phyloP scores from a whole-genome alignment of 2,329 filamentous ascomycete species.

The Pestalotiopsis sp. region DNA sequence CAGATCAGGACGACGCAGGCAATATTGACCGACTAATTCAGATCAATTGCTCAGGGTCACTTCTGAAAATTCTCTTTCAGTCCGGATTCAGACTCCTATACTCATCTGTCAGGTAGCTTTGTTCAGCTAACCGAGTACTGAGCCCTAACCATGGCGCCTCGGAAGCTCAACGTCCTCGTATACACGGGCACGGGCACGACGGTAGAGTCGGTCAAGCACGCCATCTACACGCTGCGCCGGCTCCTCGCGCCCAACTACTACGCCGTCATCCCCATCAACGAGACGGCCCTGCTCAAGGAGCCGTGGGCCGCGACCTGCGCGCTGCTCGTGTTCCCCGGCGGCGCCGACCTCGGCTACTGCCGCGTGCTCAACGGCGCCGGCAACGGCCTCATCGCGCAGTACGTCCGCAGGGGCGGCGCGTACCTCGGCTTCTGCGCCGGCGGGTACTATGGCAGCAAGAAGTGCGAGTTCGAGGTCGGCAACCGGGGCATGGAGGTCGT shows the following conservation, averaged over 20 bases:
- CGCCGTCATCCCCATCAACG: constrained; percentile 84
- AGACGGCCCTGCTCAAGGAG: constrained; percentile 81
- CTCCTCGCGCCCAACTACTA: constrained; percentile 93
- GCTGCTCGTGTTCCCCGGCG: constrained; percentile 88
- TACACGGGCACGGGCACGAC: constrained; percentile 93
- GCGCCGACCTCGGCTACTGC: constrained; percentile 92
- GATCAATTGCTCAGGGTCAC: neutral
- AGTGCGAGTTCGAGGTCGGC: constrained; percentile 91
- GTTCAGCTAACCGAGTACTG: neutral
- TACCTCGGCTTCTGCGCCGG: constrained; percentile 95
- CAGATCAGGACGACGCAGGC: neutral
- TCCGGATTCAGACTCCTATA: neutral
- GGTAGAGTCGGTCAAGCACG: constrained; percentile 85
- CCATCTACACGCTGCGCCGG: constrained; percentile 81
- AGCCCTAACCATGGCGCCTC: constrained; percentile 58
- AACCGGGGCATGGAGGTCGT: constrained; percentile 81
- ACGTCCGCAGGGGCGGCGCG: constrained; percentile 79
- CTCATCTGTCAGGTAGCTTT: neutral
- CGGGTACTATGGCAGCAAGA: constrained; percentile 82
- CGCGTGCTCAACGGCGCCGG: constrained; percentile 84
- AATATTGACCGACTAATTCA: neutral
- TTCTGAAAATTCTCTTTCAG: neutral
- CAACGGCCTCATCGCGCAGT: constrained; percentile 82
- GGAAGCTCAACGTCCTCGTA: constrained; percentile 87
- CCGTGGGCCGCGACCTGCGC: constrained; percentile 89